Evolutionary conservation across 805 yeast genomes (phyloP).

Genomic region (Candida alai): DNA sequence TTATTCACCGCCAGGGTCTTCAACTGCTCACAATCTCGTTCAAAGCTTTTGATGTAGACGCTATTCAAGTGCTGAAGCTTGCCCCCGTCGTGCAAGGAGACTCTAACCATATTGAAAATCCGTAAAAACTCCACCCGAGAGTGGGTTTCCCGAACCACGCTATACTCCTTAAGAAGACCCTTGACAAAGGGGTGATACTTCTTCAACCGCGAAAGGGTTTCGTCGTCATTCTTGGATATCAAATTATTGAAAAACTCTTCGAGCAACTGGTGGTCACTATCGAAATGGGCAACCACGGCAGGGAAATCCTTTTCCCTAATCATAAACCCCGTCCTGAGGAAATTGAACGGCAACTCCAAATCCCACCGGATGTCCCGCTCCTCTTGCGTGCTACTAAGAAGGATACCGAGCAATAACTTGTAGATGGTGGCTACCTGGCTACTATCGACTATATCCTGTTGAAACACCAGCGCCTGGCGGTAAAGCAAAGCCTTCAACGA

Average conservation of each 20-base stretch:
- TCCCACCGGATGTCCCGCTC: slow-evolving; percentile 15
- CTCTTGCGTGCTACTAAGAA: slow-evolving; percentile 15
- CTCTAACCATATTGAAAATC: slow-evolving; percentile 29
- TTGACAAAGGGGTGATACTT: slow-evolving; percentile 28
- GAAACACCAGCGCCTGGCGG: slow-evolving; percentile 30
- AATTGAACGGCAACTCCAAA: slow-evolving; percentile 29
- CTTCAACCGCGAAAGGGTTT: slow-evolving; percentile 23
- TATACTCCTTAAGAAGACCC: slow-evolving; percentile 22
- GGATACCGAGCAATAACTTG: slow-evolving; percentile 28
- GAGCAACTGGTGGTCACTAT: slow-evolving; percentile 18
- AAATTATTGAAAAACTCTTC: slow-evolving; percentile 29
- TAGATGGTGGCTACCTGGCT: slow-evolving; percentile 32
- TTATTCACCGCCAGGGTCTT: slow-evolving; percentile 32
- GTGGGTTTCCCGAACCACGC: slow-evolving; percentile 18
- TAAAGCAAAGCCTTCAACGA: slow-evolving; percentile 27
- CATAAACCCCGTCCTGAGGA: slow-evolving; percentile 31
- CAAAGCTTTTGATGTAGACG: slow-evolving; percentile 30
- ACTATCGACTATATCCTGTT: slow-evolving; percentile 27
- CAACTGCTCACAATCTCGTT: slow-evolving; percentile 33
- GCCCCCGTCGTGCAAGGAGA: slow-evolving; percentile 35
- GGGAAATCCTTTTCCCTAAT: slow-evolving; percentile 26
- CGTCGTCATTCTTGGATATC: slow-evolving; percentile 35
- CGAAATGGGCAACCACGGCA: slow-evolving; percentile 13
- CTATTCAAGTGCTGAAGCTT: slow-evolving; percentile 27
- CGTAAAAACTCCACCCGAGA: slow-evolving; percentile 16